Base-by-base conservation (phyloP, 495 filamentous ascomycete species). In the Clohesyomyces aquaticus region DNA sequence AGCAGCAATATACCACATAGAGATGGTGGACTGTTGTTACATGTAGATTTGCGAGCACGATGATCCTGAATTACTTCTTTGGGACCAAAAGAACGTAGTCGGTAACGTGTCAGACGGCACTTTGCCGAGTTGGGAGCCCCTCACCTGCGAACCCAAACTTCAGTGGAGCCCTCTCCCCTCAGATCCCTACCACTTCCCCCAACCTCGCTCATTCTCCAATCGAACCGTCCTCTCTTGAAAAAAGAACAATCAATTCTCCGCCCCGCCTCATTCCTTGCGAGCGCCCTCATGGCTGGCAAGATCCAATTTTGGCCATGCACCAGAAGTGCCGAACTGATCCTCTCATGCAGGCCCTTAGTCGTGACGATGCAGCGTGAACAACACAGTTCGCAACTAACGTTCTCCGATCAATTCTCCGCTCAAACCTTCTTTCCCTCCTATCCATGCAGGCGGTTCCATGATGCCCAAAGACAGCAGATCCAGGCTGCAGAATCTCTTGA, bases 1-100 rank as follows among this genome's bases (percentile, higher is more conserved):
- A 61, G 53, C 58, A 61, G 48, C 18, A 22, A 41, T 53, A 43
- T 52, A 61, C 16, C 45, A 61, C 32, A 6, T 38, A n/a, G n/a
- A n/a, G n/a, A n/a, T n/a, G n/a, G n/a, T n/a, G n/a, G n/a, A n/a
- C n/a, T 14, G 6, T 14, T 38, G 14, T 38, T 14, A 38, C 14
- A 6, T 14, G 6, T 14, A 14, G 32, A 6, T 38, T 14, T 14
- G 6, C 32, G 14, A 6, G 6, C 32, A 38, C 6, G 32, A 38
- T 38, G 32, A 38, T 6, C 6, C 6, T 38, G 32, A 14, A 38
- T 38, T 38, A 14, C 32, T 38, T 14, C 32, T 38, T 38, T 38
- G 32, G 32, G 32, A 38, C 14, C 14, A 14, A 6, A 38, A 38
- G 32, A 6, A 14, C 32, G 32, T 38, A 38, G 6, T 6, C 32